These are phyloP conservation scores for Arabis hirsuta DNA, from an alignment of 345 rosid species.

Conservation along the genomic window DNA sequence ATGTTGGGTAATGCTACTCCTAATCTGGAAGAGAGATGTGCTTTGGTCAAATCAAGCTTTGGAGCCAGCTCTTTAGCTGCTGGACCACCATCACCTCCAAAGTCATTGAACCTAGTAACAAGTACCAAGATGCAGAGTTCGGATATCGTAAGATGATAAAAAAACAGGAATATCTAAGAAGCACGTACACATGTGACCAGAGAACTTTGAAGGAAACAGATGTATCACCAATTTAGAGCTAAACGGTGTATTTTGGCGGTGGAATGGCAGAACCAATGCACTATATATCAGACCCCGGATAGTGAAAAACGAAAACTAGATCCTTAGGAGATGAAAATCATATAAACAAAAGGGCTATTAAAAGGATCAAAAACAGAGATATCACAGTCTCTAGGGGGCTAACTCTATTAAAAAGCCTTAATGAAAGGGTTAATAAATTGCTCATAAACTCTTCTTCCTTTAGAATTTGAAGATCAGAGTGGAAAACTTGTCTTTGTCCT, in stretches of 20 bases:
- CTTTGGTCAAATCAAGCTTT: slow-evolving; percentile 58
- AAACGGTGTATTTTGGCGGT: background rate
- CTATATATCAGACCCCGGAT: background rate
- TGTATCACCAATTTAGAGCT: background rate
- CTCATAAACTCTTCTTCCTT: no score
- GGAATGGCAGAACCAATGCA: background rate
- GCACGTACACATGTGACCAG: background rate
- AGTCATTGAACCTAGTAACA: slow-evolving; percentile 55
- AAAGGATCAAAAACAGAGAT: background rate
- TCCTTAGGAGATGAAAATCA: background rate
- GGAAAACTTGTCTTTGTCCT: background rate
- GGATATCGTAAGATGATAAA: background rate
- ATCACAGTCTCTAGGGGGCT: background rate
- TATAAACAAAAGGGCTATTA: background rate
- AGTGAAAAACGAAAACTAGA: background rate
- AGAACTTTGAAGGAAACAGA: background rate
- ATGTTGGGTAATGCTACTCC: slow-evolving; percentile 57
- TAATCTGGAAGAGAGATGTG: slow-evolving; percentile 56
- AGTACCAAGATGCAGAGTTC: background rate
- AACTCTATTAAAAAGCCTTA: background rate
- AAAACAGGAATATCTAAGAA: background rate
- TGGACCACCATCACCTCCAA: slow-evolving; percentile 82
- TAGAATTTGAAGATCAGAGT: no score
- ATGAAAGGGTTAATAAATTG: background rate
- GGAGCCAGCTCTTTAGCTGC: slow-evolving; percentile 77